Evolutionary conservation across 2,329 filamentous ascomycete species (phyloP).

Genomic region (Piedraia hortae): DNA sequence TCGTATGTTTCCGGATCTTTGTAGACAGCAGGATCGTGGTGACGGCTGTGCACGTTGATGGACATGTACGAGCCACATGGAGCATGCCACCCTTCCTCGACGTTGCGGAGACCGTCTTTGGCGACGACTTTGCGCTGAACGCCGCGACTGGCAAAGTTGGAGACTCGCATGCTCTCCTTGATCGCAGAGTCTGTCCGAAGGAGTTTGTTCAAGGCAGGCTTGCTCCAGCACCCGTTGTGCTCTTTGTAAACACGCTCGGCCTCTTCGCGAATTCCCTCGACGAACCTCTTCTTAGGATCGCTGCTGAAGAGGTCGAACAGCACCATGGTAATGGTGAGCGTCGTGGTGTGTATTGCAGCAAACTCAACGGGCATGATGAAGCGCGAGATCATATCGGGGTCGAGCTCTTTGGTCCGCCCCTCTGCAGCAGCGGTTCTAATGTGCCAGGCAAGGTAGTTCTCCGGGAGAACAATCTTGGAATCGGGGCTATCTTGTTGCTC

Average conservation of each 20-base stretch:
- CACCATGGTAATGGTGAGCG: constrained; percentile 22
- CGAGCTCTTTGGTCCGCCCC: constrained; percentile 20
- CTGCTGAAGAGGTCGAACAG: constrained; percentile 17
- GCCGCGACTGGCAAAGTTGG: constrained; percentile 6
- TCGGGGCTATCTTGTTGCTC: not conserved
- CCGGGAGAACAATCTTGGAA: not conserved
- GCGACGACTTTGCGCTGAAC: constrained; percentile 8
- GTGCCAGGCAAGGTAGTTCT: constrained; percentile 1
- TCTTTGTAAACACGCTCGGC: constrained; percentile 5
- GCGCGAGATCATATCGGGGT: constrained; percentile 22
- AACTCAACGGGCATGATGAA: constrained; percentile 29
- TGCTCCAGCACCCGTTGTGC: constrained; percentile 5
- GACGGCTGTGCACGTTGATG: constrained; percentile 2
- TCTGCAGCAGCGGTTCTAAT: constrained; percentile 22
- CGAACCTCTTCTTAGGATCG: constrained; percentile 13
- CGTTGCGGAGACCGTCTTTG: constrained; percentile 6
- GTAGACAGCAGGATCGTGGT: constrained; percentile 11
- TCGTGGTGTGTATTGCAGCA: constrained; percentile 30
- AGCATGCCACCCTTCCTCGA: constrained; percentile 7
- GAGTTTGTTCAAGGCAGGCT: constrained; percentile 7
- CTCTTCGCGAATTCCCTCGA: constrained; percentile 13
- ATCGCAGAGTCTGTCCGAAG: constrained; percentile 9
- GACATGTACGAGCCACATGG: constrained; percentile 4
- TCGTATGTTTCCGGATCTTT: constrained; percentile 8
- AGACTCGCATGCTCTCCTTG: constrained; percentile 10